Evolutionary conservation across 768 basidiomycete genomes (phyloP).

Genomic region (Rossbeevera mucosa): DNA sequence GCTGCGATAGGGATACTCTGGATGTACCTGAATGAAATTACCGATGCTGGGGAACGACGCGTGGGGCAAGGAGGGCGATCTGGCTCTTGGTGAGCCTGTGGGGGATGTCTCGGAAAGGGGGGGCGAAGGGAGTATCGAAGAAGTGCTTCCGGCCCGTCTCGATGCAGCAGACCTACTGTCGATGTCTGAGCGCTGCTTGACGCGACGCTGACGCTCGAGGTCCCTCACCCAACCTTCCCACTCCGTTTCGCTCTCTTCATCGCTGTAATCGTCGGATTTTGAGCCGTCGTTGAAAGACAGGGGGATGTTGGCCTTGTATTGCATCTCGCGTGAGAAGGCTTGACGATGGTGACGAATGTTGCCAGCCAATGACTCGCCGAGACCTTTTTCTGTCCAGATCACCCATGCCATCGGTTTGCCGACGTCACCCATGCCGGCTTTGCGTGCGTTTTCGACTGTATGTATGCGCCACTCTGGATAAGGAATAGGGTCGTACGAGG

Average conservation of each 20-base stretch:
- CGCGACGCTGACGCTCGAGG: slow-evolving; percentile 37
- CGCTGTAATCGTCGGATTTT: slow-evolving; percentile 35
- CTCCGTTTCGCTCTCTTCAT: slow-evolving; percentile 51
- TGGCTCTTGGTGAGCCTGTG: slow-evolving; percentile 18
- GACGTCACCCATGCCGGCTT: slow-evolving; percentile 56
- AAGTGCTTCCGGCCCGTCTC: not conserved
- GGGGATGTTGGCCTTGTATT: slow-evolving; percentile 12
- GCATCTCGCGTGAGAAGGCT: slow-evolving; percentile 21
- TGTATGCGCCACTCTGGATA: slow-evolving; percentile 67
- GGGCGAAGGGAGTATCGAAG: slow-evolving; percentile 22
- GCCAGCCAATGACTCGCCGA: slow-evolving; percentile 16
- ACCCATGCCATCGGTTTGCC: slow-evolving; percentile 51
- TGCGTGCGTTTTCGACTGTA: slow-evolving; percentile 46
- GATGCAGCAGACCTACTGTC: not conserved
- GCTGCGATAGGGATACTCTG: slow-evolving; percentile 10
- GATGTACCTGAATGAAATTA: slow-evolving; percentile 13
- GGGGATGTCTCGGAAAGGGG: slow-evolving; percentile 27
- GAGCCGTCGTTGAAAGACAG: slow-evolving; percentile 3
- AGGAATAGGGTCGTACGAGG: slow-evolving; percentile 38
- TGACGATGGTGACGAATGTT: slow-evolving; percentile 23
- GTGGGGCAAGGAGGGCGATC: slow-evolving; percentile 9
- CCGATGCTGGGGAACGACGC: slow-evolving; percentile 21
- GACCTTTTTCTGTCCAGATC: slow-evolving; percentile 29
- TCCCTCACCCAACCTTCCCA: slow-evolving; percentile 68
- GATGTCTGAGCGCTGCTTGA: slow-evolving; percentile 11